Base-by-base conservation (phyloP, 108 stramenopile genomes). In the Poteriospumella lacustris region DNA sequence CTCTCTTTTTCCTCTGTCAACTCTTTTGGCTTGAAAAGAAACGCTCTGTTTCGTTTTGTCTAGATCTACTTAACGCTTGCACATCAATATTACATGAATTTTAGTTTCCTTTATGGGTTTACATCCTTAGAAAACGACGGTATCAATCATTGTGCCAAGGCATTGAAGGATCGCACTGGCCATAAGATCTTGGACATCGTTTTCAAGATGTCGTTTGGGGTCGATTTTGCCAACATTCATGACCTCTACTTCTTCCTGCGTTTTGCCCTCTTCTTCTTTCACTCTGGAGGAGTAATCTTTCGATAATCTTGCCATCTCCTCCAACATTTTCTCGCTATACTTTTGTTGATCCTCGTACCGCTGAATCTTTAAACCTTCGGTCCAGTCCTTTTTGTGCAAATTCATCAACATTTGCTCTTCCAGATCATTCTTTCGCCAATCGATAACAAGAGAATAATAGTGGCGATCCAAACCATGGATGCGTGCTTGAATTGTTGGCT, bases 361-460 rank as follows among this genome's bases (percentile, higher is more conserved):
- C 75, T 89, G 79, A 33, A 96, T 83, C 29, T 88, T 87, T 1
- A 99, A 79, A 1, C 96, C 95, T 5, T 83, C 70, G 19, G 95
- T 92, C 98, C 98, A 99, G 77, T 84, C 76, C 42, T 81, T 81
- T 43, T 80, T 34, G 89, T 98, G 89, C 42, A 99, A 81, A 80
- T 98, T 99, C 92, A 91, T 93, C 15, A 99, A 89, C 98, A 99
- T 99, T 82, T 86, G 96, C 78, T 97, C 96, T 84, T 99, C 98
- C 47, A 99, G 88, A 80, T 97, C 98, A 81, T 98, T 98, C 91
- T 97, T 99, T 39, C 98, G 90, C 82, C 97, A 99, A 79, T 96
- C 95, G 80, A 99, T 97, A 72, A 95, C 95, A 76, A 99, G 95
- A 58, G 89, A 90, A 84, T 99, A 99, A 85, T 99, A 99, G 82